Conservation (phyloP, 768 basidiomycete genomes). For the Russula sp. region DNA sequence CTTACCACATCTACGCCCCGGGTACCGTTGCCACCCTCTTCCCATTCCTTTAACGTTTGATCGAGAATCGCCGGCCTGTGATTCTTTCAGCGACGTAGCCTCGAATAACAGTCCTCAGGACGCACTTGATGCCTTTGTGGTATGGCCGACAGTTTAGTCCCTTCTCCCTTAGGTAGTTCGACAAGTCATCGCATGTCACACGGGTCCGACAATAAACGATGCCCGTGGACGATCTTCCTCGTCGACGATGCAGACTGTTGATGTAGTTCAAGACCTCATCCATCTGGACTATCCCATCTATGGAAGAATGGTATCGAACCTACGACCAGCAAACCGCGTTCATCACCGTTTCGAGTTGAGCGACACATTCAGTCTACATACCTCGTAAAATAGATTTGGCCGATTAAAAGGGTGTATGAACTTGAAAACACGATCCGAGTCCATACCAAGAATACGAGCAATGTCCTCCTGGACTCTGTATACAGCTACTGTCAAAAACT, state of each 20-base stretch:
- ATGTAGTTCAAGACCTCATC: slow-evolving; percentile 64
- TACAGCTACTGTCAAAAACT: slow-evolving; percentile 3
- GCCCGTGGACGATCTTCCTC: slow-evolving; percentile 57
- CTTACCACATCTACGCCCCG: slow-evolving; percentile 60
- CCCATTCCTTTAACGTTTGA: slow-evolving; percentile 51
- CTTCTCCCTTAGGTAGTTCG: slow-evolving; percentile 55
- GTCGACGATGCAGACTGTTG: slow-evolving; percentile 50
- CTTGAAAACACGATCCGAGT: slow-evolving; percentile 46
- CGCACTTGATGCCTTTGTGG: slow-evolving; percentile 57
- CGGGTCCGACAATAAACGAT: slow-evolving; percentile 75
- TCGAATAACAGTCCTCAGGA: slow-evolving; percentile 29
- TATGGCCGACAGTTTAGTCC: slow-evolving; percentile 67
- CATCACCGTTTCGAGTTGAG: not conserved
- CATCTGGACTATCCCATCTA: slow-evolving; percentile 51
- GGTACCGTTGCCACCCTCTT: slow-evolving; percentile 45
- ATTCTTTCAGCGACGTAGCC: not conserved
- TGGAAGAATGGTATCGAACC: slow-evolving; percentile 59
- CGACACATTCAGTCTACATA: too few relatives aligned
- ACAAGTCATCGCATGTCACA: slow-evolving; percentile 60
- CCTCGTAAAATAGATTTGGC: slow-evolving; percentile 77
- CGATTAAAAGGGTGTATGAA: slow-evolving; percentile 80
- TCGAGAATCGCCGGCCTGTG: slow-evolving; percentile 47
- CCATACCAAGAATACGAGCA: slow-evolving; percentile 57
- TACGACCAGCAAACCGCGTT: slow-evolving; percentile 27
- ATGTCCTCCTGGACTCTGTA: slow-evolving; percentile 74